Conservation (phyloP, 352 stramenopile species). For the Pythium diclinum region DNA sequence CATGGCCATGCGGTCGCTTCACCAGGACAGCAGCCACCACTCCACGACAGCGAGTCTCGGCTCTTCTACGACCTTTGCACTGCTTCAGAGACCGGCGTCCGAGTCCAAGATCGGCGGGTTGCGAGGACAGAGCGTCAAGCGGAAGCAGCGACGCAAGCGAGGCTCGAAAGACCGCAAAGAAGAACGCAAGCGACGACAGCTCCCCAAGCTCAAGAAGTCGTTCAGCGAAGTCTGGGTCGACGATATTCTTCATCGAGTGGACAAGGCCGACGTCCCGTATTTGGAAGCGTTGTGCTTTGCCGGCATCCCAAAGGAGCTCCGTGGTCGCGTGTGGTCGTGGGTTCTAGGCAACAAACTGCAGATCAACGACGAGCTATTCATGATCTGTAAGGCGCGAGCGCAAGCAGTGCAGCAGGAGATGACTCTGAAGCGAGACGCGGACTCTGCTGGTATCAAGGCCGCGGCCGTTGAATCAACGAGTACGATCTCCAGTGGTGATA, state of each 20-base stretch:
- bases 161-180: conserved; percentile 61
- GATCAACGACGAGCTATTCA: conserved; percentile 84
- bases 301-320: conserved; percentile 80
- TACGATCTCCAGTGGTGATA: conserved; percentile 17
- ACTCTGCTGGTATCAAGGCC: conserved; percentile 24
- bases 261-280: conserved; percentile 21
- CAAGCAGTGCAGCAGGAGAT: conserved; percentile 78
- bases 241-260: conserved; percentile 43
- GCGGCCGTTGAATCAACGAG: conserved; percentile 7
- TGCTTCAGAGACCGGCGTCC: conserved; percentile 40
- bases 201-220: conserved; percentile 70
- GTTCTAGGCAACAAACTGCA: conserved; percentile 79
- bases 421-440: conserved; percentile 58
- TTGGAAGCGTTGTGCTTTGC: conserved; percentile 76
- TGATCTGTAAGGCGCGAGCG: conserved; percentile 73
- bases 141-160: conserved; percentile 33
- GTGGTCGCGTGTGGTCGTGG: conserved; percentile 76
- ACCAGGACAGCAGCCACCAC: conserved; percentile 29
- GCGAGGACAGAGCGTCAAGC: conserved; percentile 23
- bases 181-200: conserved; percentile 53
- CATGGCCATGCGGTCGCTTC: conserved; percentile 42
- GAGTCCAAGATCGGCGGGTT: conserved; percentile 35
- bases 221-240: conserved; percentile 78
- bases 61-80: conserved; percentile 17
- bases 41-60: conserved; percentile 21